Conservation (phyloP, 1,284 basidiomycete genomes). For the Termitomyces sp. region DNA sequence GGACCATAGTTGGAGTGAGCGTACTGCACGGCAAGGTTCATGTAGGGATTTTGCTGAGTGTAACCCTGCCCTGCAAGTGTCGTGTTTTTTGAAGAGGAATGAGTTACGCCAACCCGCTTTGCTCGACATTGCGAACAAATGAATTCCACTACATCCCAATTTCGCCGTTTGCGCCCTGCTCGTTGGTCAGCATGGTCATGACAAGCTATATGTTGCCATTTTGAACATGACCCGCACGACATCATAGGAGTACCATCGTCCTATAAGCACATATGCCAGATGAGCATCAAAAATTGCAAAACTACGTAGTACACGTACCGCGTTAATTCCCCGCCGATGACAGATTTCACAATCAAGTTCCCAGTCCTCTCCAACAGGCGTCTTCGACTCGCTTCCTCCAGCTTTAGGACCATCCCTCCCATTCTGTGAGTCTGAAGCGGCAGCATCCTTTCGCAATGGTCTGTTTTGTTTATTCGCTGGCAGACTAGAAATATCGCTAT, state of each 20-base stretch:
- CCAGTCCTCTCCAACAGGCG: constrained; percentile 62
- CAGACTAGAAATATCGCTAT: not conserved
- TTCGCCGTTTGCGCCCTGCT: constrained; percentile 53
- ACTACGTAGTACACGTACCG: constrained; percentile 37
- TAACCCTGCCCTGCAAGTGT: not conserved
- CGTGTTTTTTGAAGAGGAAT: constrained; percentile 2
- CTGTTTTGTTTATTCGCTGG: not conserved
- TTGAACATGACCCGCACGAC: constrained; percentile 72
- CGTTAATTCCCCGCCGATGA: constrained; percentile 59
- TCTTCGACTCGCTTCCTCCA: constrained; percentile 29
- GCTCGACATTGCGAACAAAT: constrained; percentile 47
- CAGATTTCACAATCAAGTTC: constrained; percentile 84
- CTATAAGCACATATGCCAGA: constrained; percentile 30
- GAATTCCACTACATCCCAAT: constrained; percentile 72
- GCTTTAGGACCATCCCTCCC: not conserved
- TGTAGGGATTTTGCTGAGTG: constrained; percentile 12
- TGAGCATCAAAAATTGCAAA: constrained; percentile 6
- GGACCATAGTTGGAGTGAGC: constrained; percentile 3
- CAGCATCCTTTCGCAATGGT: not conserved
- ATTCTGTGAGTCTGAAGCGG: constrained; percentile 4
- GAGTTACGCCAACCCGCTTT: constrained; percentile 5
- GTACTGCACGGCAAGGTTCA: constrained; percentile 10
- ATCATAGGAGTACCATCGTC: constrained; percentile 74
- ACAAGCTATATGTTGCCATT: constrained; percentile 82
- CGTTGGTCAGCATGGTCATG: constrained; percentile 61